Conservation (phyloP, 1,284 basidiomycete genomes). For the Microbotryum scabiosae region DNA sequence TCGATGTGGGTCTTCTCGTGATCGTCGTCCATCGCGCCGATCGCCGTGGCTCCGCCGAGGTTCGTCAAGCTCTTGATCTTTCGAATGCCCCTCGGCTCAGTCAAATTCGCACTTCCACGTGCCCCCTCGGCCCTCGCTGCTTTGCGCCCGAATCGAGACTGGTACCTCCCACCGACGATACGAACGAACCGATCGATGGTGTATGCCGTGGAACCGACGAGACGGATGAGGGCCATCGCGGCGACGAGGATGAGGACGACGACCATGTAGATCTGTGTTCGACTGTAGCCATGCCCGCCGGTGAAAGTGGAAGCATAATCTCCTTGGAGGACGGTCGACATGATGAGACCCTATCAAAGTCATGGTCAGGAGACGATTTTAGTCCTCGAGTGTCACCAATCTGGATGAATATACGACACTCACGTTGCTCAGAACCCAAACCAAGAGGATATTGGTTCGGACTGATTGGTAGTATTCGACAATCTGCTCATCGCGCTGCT, state of each 20-base stretch:
- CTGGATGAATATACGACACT: conserved; percentile 33
- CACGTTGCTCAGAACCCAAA: conserved; percentile 78
- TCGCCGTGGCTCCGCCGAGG: too few species aligned
- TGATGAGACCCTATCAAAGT: conserved; percentile 56
- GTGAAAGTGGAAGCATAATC: conserved; percentile 58
- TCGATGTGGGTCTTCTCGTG: too few species aligned
- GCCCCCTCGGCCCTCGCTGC: too few species aligned
- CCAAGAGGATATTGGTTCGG: conserved; percentile 68
- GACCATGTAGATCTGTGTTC: conserved; percentile 46
- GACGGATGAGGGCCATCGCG: conserved; percentile 47
- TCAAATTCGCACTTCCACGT: too few species aligned
- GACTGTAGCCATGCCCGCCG: conserved; percentile 39
- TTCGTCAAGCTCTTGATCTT: too few species aligned
- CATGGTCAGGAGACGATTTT: not conserved
- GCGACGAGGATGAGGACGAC: conserved; percentile 73
- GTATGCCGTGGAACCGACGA: conserved; percentile 57
- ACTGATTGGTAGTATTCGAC: conserved; percentile 40
- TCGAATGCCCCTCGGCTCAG: too few species aligned
- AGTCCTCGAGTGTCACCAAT: not conserved
- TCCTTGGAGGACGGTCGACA: conserved; percentile 64
- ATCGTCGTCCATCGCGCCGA: too few species aligned
- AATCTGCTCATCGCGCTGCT: conserved; percentile 37
- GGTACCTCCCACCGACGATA: conserved; percentile 4
- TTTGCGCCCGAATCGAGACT: too few species aligned
- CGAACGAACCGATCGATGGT: conserved; percentile 42